Conservation (phyloP, 2,329 filamentous ascomycete genomes). For the Alternaria triticina region DNA sequence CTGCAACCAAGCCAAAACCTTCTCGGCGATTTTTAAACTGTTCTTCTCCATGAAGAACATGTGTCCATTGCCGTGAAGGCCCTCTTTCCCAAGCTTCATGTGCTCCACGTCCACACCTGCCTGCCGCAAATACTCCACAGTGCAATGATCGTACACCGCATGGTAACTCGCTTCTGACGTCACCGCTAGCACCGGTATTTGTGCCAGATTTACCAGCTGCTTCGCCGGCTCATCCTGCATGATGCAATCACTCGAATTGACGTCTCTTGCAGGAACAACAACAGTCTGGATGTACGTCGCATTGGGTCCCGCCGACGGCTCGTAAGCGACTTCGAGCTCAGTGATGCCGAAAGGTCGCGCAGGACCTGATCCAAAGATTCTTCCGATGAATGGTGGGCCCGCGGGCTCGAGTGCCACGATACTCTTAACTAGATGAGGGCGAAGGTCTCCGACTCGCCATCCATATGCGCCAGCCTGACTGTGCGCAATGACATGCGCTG, state of each 20-base stretch:
- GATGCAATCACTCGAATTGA: slow-evolving; percentile 44
- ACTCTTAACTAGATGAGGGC: slow-evolving; percentile 56
- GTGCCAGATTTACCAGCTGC: slow-evolving; percentile 56
- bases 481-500: slow-evolving; percentile 57
- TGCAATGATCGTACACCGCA: slow-evolving; percentile 62
- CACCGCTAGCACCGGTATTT: slow-evolving; percentile 58
- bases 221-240: slow-evolving; percentile 51
- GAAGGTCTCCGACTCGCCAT: slow-evolving; percentile 58
- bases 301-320: slow-evolving; percentile 36
- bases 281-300: slow-evolving; percentile 28
- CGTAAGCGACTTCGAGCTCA: slow-evolving; percentile 40
- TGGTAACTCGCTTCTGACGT: slow-evolving; percentile 64
- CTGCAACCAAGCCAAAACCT: neutral
- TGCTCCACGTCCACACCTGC: slow-evolving; percentile 33
- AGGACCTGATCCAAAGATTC: slow-evolving; percentile 15
- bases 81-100: slow-evolving; percentile 57
- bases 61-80: slow-evolving; percentile 65
- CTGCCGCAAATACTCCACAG: slow-evolving; percentile 59
- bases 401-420: slow-evolving; percentile 61
- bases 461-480: slow-evolving; percentile 57
- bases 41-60: slow-evolving; percentile 46
- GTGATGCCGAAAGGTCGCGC: slow-evolving; percentile 44
- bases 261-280: slow-evolving; percentile 28
- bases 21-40: slow-evolving; percentile 20
- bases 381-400: slow-evolving; percentile 55